These are phyloP conservation scores for Globisporangium cylindrosporum DNA, from an alignment of 352 stramenopile species.

Conservation along the genomic window DNA sequence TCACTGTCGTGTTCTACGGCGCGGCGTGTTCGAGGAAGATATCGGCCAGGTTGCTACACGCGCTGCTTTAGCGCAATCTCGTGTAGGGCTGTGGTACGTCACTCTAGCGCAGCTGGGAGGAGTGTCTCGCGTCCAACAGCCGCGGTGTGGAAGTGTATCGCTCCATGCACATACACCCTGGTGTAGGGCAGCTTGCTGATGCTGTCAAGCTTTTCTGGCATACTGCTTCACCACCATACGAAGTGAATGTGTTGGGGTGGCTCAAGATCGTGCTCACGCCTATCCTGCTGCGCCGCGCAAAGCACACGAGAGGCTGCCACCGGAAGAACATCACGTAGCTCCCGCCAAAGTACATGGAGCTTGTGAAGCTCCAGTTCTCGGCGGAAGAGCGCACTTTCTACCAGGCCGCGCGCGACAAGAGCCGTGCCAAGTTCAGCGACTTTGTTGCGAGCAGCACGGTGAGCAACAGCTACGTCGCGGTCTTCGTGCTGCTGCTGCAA, in stretches of 20 bases:
- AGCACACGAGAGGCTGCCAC: conserved; percentile 59
- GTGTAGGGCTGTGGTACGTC: conserved; percentile 9
- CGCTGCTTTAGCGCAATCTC: conserved; percentile 29
- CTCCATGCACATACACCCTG: conserved; percentile 15
- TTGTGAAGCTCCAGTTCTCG: conserved; percentile 71
- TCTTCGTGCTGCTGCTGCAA: conserved; percentile 84
- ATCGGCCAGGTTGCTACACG: not conserved
- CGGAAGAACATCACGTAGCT: conserved; percentile 69
- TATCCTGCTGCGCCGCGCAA: conserved; percentile 85
- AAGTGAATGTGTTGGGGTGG: conserved; percentile 45
- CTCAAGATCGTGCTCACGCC: conserved; percentile 69
- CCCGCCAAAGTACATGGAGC: conserved; percentile 64
- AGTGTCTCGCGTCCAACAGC: conserved; percentile 15
- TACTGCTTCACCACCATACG: conserved; percentile 37
- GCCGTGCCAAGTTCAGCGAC: conserved; percentile 85
- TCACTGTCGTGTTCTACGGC: conserved; percentile 29
- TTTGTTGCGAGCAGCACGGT: conserved; percentile 78
- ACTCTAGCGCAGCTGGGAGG: conserved; percentile 10
- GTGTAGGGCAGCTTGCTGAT: conserved; percentile 19
- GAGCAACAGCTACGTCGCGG: conserved; percentile 82
- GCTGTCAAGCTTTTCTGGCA: conserved; percentile 20
- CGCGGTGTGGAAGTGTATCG: conserved; percentile 2
- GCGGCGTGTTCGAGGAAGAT: conserved; percentile 17
- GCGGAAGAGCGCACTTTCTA: conserved; percentile 82
- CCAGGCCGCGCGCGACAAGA: conserved; percentile 78